These are phyloP conservation scores for Lithohypha guttulata DNA, from an alignment of 2,329 filamentous ascomycete species.

Conservation along the genomic window DNA sequence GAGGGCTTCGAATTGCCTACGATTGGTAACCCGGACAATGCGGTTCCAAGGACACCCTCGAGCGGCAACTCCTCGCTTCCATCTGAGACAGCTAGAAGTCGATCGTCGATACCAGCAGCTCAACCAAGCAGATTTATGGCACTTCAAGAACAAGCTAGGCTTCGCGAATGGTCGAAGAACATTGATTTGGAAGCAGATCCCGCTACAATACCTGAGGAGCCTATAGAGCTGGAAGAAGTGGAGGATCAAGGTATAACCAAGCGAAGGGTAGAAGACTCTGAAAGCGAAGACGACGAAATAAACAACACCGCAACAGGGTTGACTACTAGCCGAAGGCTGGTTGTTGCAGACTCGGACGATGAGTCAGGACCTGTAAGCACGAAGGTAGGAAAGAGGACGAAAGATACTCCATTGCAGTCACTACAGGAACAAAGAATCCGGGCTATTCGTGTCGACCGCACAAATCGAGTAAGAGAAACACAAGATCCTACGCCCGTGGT, in stretches of 20 bases:
- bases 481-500: background rate
- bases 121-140: conserved; percentile 7
- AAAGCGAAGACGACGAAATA: conserved; percentile 12
- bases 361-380: conserved; percentile 4
- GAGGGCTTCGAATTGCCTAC: background rate
- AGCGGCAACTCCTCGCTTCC: background rate
- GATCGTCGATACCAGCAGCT: background rate
- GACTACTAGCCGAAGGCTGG: background rate
- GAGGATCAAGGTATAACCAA: conserved; percentile 6
- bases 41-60: conserved; percentile 1
- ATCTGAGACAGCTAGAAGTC: background rate
- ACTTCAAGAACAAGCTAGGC: conserved; percentile 11
- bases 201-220: conserved; percentile 13
- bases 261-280: conserved; percentile 14
- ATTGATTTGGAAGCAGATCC: conserved; percentile 16
- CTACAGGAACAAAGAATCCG: too few species aligned
- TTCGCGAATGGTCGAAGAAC: conserved; percentile 17
- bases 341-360: conserved; percentile 9
- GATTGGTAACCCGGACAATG: background rate
- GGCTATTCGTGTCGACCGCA: background rate
- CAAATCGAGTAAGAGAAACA: background rate
- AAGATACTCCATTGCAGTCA: too few species aligned
- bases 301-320: background rate
- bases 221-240: conserved; percentile 10
- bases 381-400: too few species aligned